A percentile compares a stretch with the other conserved stretches of the same genome.
phyloP scores from a whole-genome alignment of 192 early-diverging fungal genomes.

The Coemansia sp. region DNA sequence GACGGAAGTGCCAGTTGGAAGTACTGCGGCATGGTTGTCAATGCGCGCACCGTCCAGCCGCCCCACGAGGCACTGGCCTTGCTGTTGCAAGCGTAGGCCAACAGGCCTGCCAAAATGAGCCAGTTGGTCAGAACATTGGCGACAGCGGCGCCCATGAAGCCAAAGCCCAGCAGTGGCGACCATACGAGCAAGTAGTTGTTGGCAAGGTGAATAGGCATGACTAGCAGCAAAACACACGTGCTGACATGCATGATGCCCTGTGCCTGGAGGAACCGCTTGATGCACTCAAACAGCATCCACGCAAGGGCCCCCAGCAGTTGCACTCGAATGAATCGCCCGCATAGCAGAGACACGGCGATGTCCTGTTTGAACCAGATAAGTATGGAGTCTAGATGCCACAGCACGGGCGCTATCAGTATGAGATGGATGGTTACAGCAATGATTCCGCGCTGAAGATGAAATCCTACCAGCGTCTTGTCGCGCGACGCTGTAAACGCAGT shows the following conservation, averaged over 20 bases:
- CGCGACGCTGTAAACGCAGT: slow-evolving; percentile 72
- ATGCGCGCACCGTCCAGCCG: slow-evolving; percentile 61
- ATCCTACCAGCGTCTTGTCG: slow-evolving; percentile 70
- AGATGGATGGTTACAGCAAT: slow-evolving; percentile 72
- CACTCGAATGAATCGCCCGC: slow-evolving; percentile 71
- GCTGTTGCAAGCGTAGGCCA: slow-evolving; percentile 65
- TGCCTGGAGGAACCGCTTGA: slow-evolving; percentile 85
- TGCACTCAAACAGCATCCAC: slow-evolving; percentile 80
- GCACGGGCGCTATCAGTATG: slow-evolving; percentile 71
- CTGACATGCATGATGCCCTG: slow-evolving; percentile 92
- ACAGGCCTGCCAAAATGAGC: slow-evolving; percentile 67
- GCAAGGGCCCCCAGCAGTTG: slow-evolving; percentile 77
- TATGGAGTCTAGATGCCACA: slow-evolving; percentile 73
- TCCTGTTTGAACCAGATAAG: slow-evolving; percentile 80
- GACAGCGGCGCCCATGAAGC: slow-evolving; percentile 84
- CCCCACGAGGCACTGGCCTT: slow-evolving; percentile 70
- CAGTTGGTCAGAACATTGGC: slow-evolving; percentile 79
- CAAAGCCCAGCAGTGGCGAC: slow-evolving; percentile 66
- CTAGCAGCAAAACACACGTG: slow-evolving; percentile 73
- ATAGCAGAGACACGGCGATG: slow-evolving; percentile 65
- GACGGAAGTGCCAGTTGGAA: slow-evolving; percentile 73
- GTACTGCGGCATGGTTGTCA: slow-evolving; percentile 58
- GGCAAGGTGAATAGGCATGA: slow-evolving; percentile 72
- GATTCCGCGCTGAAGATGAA: slow-evolving; percentile 80
- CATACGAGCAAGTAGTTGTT: slow-evolving; percentile 86